Evolutionary conservation across 2,329 filamentous ascomycete species (phyloP), one percentile per base, ranked within the genome.

Genomic region (Aspergillus proliferans): DNA sequence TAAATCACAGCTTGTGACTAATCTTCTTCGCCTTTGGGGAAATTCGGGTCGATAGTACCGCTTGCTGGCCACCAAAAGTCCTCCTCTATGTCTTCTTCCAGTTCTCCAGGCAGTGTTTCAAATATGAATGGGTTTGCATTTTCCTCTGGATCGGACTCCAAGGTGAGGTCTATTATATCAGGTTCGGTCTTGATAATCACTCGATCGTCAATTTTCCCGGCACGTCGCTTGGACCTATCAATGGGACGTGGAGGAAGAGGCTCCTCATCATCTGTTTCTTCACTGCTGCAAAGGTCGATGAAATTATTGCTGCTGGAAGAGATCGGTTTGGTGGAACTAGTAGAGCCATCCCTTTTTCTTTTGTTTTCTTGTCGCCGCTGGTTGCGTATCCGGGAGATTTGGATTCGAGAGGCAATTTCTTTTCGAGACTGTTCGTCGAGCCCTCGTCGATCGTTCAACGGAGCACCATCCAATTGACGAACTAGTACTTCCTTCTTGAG

Each of bases 41-140:
- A 55, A 40, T 69, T 69, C 0, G 67, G 57, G 46, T 70, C 59
- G 8, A 69, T 57, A 21, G 53, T 45, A 8, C 57, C 49, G 47
- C 60, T 66, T n/a, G 57, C 57, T 14, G 67, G 69, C 61, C 66
- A 71, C 69, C 69, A 71, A 47, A 63, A 59, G 45, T 71, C 68
- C 18, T 71, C 66, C 42, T 65, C 62, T 2, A 63, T 43, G 41
- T 47, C 45, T 46, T 62, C 57, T 21, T 55, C 42, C 6, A 56
- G 41, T 12, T 47, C 45, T 15, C 49, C 49, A n/a, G 22, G 19
- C 8, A 40, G 4, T 21, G 38, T 21, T 19, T 21, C 6, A 36
- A 36, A 9, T n/a, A 9, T 40, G 10, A 22, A 14, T 42, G 21
- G 15, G 2, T 6, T 38, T 6, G 14, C 43, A 45, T 45, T 22